Conservation (phyloP, 2,329 filamentous ascomycete species). For the Huntiella savannae region DNA sequence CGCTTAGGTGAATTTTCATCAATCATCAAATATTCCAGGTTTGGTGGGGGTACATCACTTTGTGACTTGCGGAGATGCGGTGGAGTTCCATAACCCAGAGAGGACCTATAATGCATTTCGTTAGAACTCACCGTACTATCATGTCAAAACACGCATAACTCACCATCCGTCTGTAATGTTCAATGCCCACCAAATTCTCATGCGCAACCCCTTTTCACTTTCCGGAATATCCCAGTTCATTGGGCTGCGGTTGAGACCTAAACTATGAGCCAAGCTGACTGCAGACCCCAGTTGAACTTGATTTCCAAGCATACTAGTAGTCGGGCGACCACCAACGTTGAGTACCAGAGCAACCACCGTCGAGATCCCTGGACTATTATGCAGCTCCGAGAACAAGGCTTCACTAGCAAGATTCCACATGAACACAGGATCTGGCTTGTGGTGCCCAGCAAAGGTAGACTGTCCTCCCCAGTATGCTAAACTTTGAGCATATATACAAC, state of each 20-base stretch:
- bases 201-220: constrained; percentile 30
- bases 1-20: constrained; percentile 11
- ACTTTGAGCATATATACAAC: constrained; percentile 37
- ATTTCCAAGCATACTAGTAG: constrained; percentile 40
- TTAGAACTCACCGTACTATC: not conserved
- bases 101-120: constrained; percentile 22
- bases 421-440: constrained; percentile 37
- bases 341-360: constrained; percentile 38
- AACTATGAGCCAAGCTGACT: constrained; percentile 31
- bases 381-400: constrained; percentile 39
- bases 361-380: constrained; percentile 37
- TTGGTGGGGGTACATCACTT: constrained; percentile 29
- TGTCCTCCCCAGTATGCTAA: constrained; percentile 38
- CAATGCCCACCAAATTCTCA: constrained; percentile 37
- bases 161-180: constrained; percentile 37
- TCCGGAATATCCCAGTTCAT: constrained; percentile 31
- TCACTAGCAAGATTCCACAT: constrained; percentile 43
- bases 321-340: constrained; percentile 40
- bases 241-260: constrained; percentile 35
- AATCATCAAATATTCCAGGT: constrained; percentile 19
- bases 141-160: constrained; percentile 8
- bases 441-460: constrained; percentile 23
- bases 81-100: constrained; percentile 33
- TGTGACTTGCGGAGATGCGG: constrained; percentile 26
- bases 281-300: constrained; percentile 30